Base-by-base conservation (phyloP, 345 rosid species). In the Turritis glabra region DNA sequence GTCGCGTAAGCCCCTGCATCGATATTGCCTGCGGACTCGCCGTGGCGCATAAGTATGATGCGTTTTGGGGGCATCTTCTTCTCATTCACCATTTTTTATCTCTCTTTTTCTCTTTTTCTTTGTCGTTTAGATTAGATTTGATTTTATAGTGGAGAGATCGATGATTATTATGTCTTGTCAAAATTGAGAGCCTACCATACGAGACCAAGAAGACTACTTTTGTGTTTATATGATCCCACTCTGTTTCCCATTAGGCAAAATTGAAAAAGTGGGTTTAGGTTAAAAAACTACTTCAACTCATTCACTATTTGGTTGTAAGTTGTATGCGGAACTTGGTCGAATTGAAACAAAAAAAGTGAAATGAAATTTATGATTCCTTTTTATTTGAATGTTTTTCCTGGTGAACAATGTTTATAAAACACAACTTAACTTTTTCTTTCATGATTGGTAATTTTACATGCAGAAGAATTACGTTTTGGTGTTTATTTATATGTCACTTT, bases 11-110 rank as follows among this genome's bases (percentile, higher is more conserved):
- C 92, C 9, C 86, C 78, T 15, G 83, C 83, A 80, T 90, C 86
- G n/a, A 90, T 85, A 80, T 94, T 94, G 0, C 97, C 98, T 50
- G 88, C 80, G 0, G 98, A 94, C 77, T 94, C 97, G 27, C 98
- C 98, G 72, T 94, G 98, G 0, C 98, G 93, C 82, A 94, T 85
- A 13, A 94, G 81, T 81, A 94, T 90, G 67, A 94, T 91, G 5
- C 98, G 91, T 69, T 86, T 89, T 7, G 98, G 98, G 4, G 80
- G 86, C 23, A 72, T 77, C 60, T 68, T 67, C 23, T 59, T 73
- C 7, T 78, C 74, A 2, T 14, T 73, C 59, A 33, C 69, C 74
- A 67, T 72, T 59, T 23, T 22, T 7, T 32, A 1, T 56, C 1
- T 33, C 2, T 50, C 3, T 25, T 10, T 14, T 53, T 41, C 11